Evolutionary conservation across 306 rosid genomes (phyloP).

Genomic region (Oxytropis ochrocephala): DNA sequence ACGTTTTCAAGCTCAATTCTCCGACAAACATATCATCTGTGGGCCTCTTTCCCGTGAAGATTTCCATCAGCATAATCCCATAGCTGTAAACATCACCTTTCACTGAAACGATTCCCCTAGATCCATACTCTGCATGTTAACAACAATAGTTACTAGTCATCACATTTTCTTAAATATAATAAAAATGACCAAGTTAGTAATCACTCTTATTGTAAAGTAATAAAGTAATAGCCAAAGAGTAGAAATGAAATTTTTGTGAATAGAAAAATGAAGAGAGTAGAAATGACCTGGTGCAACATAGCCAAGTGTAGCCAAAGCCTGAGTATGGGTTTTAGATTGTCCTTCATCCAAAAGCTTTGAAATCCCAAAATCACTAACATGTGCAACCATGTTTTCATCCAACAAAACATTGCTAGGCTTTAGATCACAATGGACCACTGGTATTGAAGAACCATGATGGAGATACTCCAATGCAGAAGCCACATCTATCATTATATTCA

Average conservation of each 20-base stretch:
- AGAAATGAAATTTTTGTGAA: not conserved
- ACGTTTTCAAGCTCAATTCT: not conserved
- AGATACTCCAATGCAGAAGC: conserved; percentile 26
- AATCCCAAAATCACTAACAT: conserved; percentile 28
- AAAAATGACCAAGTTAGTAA: not conserved
- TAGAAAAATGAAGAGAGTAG: not conserved
- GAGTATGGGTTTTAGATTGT: not conserved
- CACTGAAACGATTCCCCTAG: not conserved
- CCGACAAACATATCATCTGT: conserved; percentile 12
- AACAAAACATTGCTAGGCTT: conserved; percentile 22
- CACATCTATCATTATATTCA: conserved; percentile 26
- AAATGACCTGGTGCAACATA: conserved; percentile 25
- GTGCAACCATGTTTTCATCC: conserved; percentile 26
- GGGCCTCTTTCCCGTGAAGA: conserved; percentile 12
- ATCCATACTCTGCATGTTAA: conserved; percentile 1
- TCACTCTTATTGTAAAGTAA: not conserved
- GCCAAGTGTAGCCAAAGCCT: conserved; percentile 20
- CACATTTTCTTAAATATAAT: not conserved
- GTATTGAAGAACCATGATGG: conserved; percentile 22
- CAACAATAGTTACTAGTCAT: not conserved
- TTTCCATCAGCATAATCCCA: conserved; percentile 8
- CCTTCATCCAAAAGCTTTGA: conserved; percentile 22
- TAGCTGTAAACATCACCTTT: conserved; percentile 19
- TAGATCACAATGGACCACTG: conserved; percentile 25
- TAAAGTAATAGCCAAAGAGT: not conserved